A percentile compares a stretch with the other conserved stretches of the same genome.
Conservation (phyloP, 352 stramenopile genomes). For the Phytophthora syringae region DNA sequence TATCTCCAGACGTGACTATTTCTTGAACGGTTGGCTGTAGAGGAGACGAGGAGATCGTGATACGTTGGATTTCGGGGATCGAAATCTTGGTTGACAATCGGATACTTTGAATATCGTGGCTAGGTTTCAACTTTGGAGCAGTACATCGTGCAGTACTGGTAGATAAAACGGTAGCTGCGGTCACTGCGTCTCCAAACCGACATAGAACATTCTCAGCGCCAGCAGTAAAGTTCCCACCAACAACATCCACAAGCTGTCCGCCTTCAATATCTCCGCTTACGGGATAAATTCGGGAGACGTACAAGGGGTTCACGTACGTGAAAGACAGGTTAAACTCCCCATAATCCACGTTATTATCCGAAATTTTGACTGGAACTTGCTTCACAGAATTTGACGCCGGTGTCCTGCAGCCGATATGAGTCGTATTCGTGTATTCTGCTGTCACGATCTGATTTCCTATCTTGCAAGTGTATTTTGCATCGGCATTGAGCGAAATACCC, state of each 20-base stretch:
- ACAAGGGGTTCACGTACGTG: slow-evolving; percentile 54
- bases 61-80: slow-evolving; percentile 57
- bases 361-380: slow-evolving; percentile 53
- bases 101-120: slow-evolving; percentile 88
- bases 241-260: slow-evolving; percentile 55
- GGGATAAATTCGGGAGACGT: slow-evolving; percentile 63
- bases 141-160: slow-evolving; percentile 64
- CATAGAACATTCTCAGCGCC: slow-evolving; percentile 65
- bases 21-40: slow-evolving; percentile 54
- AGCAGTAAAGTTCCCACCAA: slow-evolving; percentile 64
- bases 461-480: slow-evolving; percentile 50
- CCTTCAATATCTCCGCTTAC: slow-evolving; percentile 70
- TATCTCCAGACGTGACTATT: slow-evolving; percentile 31
- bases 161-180: slow-evolving; percentile 74
- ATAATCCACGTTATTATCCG: slow-evolving; percentile 64
- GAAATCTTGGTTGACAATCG: slow-evolving; percentile 50
- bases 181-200: slow-evolving; percentile 87
- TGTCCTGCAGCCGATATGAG: slow-evolving; percentile 64
- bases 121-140: slow-evolving; percentile 64
- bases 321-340: slow-evolving; percentile 60
- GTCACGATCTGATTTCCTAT: slow-evolving; percentile 53
- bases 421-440: slow-evolving; percentile 59
- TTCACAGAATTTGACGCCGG: slow-evolving; percentile 31
- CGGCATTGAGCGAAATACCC: slow-evolving; percentile 34
- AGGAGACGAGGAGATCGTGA: slow-evolving; percentile 49